Conservation (phyloP, 1,284 basidiomycete species). For the Xerocomus nothofagi region DNA sequence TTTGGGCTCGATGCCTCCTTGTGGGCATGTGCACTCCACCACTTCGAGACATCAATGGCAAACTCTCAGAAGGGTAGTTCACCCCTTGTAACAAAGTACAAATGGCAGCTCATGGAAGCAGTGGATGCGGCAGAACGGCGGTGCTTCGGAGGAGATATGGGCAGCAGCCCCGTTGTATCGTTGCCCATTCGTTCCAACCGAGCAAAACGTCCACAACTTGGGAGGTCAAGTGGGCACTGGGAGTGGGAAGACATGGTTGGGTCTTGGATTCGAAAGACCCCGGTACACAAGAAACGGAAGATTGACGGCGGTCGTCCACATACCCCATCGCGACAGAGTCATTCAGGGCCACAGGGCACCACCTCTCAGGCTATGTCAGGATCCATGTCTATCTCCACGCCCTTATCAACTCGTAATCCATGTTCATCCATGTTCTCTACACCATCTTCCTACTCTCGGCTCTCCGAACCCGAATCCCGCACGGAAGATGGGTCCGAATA, state of each 20-base stretch:
- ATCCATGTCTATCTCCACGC: conserved; percentile 1
- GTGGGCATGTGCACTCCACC: conserved; percentile 51
- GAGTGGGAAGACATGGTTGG: conserved; percentile 48
- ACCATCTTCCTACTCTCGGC: conserved; percentile 13
- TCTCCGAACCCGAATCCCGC: conserved; percentile 19
- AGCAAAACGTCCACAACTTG: conserved; percentile 5
- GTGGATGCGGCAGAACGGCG: conserved; percentile 51
- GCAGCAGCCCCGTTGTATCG: conserved; percentile 20
- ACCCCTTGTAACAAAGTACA: conserved; percentile 35
- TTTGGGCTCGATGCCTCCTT: conserved; percentile 49
- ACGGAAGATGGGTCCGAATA: conserved; percentile 28
- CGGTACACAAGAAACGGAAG: conserved; percentile 32
- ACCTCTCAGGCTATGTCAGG: background rate
- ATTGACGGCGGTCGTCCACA: conserved; percentile 5
- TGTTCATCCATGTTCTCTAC: conserved; percentile 11
- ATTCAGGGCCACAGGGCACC: background rate
- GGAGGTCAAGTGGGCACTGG: conserved; percentile 37
- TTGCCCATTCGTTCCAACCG: conserved; percentile 4
- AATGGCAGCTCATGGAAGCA: conserved; percentile 43
- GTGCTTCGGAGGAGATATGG: conserved; percentile 36
- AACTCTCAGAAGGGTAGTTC: conserved; percentile 16
- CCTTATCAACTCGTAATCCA: conserved; percentile 3
- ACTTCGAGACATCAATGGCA: conserved; percentile 41
- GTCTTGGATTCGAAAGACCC: conserved; percentile 42
- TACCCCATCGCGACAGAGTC: background rate